Evolutionary conservation across 2,329 filamentous ascomycete genomes (phyloP), one percentile per base, ranked within the genome.

Genomic region (Grosmannia serpens): DNA sequence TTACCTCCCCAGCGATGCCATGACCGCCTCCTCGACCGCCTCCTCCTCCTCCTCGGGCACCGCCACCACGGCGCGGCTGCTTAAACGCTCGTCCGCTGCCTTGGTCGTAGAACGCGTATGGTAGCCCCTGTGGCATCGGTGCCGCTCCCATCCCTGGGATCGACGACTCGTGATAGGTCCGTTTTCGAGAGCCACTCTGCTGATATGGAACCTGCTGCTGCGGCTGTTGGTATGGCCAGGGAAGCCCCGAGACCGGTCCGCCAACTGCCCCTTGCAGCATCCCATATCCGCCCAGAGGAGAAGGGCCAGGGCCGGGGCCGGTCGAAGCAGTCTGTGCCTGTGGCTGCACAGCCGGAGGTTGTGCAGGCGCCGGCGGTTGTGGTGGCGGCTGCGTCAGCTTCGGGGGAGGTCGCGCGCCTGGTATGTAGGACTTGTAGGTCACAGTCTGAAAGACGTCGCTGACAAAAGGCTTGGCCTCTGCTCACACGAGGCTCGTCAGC

Each of bases 381-480:
- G 35, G 17, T 11, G 38, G 22, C 44, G 22, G 27, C 22, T 22
- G 31, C 6, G 27, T 22, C 41, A 58, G 61, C 24, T 59, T 59
- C 38, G 61, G 61, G 22, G 63, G 75, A 24, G 75, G 72, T 52
- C 75, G 75, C 46, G 76, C 78, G 35, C 80, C 81, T 2, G 83
- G 82, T 2, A 81, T 67, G 67, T 85, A 87, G 6, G 78, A 77
- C 66, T 81, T 85, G 67, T 80, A 80, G 51, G 78, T 72, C 60
- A 92, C 79, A 6, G 82, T 82, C 55, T 79, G 71, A 66, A 91
- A 86, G 24, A 91, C 78, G 65, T 91, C 86, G 65, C 85, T 76
- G 38, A 90, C 84, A 64, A 92, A 91, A 2, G 75, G 67, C 4
- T 73, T 70, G 1, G 83, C 78, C 64, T 85, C 83, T 83, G 38